A percentile compares a stretch with the other conserved stretches of the same genome.
These are phyloP conservation scores for Beauveria pseudobassiana DNA, from an alignment of 2,329 filamentous ascomycete genomes.

Conservation along the genomic window DNA sequence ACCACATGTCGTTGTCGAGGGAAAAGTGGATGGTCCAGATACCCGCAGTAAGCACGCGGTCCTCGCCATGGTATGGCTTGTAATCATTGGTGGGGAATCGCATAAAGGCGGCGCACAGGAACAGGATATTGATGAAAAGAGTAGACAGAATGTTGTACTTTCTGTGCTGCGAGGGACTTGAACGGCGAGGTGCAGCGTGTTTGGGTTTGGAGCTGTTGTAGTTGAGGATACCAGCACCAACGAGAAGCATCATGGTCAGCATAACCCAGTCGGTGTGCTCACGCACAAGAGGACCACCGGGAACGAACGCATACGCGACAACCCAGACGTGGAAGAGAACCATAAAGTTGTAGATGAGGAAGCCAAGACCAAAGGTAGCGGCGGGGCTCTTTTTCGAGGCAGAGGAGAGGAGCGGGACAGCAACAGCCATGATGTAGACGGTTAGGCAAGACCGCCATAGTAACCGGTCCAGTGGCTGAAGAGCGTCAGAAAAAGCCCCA, in stretches of 20 bases:
- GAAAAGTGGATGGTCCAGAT: conserved; percentile 99
- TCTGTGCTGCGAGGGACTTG: conserved; percentile 34
- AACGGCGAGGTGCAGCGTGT: conserved; percentile 24
- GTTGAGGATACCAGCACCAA: conserved; percentile 80
- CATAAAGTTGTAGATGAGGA: conserved; percentile 86
- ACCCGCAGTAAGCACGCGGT: conserved; percentile 83
- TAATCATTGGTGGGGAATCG: conserved; percentile 93
- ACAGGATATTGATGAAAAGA: conserved; percentile 69
- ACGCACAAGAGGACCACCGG: conserved; percentile 82
- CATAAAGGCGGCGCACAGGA: conserved; percentile 73
- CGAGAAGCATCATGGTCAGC: conserved; percentile 72
- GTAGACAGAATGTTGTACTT: conserved; percentile 53
- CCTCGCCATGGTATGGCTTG: conserved; percentile 77
- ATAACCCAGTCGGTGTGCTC: conserved; percentile 97
- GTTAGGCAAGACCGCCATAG: conserved; percentile 73
- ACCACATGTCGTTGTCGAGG: conserved; percentile 98
- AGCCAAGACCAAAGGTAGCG: conserved; percentile 77
- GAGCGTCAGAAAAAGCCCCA: conserved; percentile 68
- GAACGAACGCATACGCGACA: conserved; percentile 95
- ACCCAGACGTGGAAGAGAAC: conserved; percentile 99
- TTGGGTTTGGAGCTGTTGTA: conserved; percentile 45
- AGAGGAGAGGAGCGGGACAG: conserved; percentile 66
- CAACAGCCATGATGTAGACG: conserved; percentile 73
- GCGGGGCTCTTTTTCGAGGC: conserved; percentile 72
- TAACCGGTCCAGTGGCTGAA: conserved; percentile 83